phyloP scores from a whole-genome alignment of 129 eudicot genomes.

The Chrysanthemum lavandulifolium region DNA sequence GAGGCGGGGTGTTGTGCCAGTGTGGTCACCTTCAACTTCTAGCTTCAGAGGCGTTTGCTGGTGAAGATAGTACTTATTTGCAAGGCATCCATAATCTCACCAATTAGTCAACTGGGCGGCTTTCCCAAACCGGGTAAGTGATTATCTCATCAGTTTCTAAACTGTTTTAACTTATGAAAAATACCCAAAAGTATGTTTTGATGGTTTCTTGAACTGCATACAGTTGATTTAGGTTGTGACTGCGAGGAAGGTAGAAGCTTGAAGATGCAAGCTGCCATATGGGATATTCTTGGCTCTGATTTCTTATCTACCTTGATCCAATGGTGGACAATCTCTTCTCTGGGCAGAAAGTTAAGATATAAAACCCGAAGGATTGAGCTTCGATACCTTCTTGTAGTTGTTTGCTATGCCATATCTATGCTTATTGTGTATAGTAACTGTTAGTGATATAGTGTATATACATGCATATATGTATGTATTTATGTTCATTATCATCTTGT shows the following conservation, averaged over 20 bases:
- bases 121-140: slow-evolving; percentile 91
- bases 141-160: background rate
- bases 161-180: background rate
- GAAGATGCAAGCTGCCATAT: slow-evolving; percentile 18
- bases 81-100: slow-evolving; percentile 88
- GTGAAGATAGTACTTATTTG: slow-evolving; percentile 75
- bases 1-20: slow-evolving; percentile 91
- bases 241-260: slow-evolving; percentile 23
- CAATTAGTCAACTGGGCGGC: slow-evolving; percentile 70
- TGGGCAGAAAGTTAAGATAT: too few relatives aligned
- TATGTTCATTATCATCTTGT: slow-evolving; percentile 15
- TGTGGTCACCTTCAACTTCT: slow-evolving; percentile 83
- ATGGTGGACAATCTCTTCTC: slow-evolving; percentile 26
- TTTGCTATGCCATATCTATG: slow-evolving; percentile 36
- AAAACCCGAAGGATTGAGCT: slow-evolving; percentile 25
- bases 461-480: slow-evolving; percentile 8
- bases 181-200: slow-evolving; percentile 16
- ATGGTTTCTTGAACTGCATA: slow-evolving; percentile 9
- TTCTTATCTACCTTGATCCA: slow-evolving; percentile 20
- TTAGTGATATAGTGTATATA: slow-evolving; percentile 10
- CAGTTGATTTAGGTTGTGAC: slow-evolving; percentile 22
- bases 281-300: slow-evolving; percentile 19
- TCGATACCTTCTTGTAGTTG: slow-evolving; percentile 23
- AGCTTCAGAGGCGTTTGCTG: slow-evolving; percentile 51
- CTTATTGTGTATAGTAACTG: slow-evolving; percentile 47